A percentile compares a stretch with the other conserved stretches of the same genome.
These are phyloP conservation scores for Leccinum variicolor DNA, from an alignment of 768 basidiomycete species.

Conservation along the genomic window DNA sequence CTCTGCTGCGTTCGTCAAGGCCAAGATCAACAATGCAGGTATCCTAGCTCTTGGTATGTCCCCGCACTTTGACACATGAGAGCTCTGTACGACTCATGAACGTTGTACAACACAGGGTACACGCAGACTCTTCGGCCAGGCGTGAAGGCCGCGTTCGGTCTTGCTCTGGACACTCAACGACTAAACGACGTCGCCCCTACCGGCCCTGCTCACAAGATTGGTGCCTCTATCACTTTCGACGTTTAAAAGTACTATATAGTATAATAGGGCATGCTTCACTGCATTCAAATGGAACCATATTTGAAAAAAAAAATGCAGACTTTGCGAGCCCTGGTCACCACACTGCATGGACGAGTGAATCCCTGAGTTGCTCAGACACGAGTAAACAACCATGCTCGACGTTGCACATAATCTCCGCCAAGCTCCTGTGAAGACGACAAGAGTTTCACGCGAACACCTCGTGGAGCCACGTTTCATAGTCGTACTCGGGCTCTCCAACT, in stretches of 20 bases:
- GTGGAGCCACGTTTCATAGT: constrained; percentile 81
- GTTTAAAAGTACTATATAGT: constrained; percentile 41
- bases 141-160: constrained; percentile 89
- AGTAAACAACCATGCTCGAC: not conserved
- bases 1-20: constrained; percentile 89
- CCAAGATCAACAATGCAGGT: constrained; percentile 98
- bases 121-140: constrained; percentile 93
- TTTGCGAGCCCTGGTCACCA: not conserved
- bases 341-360: not conserved
- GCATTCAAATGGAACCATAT: constrained; percentile 12
- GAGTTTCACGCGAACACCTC: constrained; percentile 69
- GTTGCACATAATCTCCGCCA: not conserved
- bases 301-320: constrained; percentile 1
- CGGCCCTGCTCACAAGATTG: constrained; percentile 82
- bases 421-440: not conserved
- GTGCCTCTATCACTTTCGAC: constrained; percentile 73
- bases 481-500: constrained; percentile 64
- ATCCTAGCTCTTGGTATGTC: constrained; percentile 74
- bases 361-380: not conserved
- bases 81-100: constrained; percentile 8
- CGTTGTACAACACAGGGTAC: constrained; percentile 51
- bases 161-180: constrained; percentile 92
- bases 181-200: constrained; percentile 67
- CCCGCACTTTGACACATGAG: not conserved
- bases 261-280: constrained; percentile 13